phyloP scores from a whole-genome alignment of 306 rosid species.

The Urtica urens region DNA sequence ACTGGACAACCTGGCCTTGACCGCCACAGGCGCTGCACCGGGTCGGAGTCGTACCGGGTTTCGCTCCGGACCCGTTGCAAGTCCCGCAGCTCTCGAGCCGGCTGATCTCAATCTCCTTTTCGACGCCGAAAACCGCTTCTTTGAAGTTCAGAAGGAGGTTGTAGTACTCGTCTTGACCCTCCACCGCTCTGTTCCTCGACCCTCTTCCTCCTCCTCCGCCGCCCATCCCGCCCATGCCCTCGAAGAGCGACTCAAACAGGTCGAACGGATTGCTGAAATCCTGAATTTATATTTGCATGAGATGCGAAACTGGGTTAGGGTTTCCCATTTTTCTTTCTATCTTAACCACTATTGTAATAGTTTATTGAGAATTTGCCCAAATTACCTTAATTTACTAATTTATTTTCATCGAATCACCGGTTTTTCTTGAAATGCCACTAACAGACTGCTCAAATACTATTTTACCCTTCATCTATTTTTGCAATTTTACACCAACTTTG shows the following conservation, averaged over 20 bases:
- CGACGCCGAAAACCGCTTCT: slow-evolving; percentile 94
- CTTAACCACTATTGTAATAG: neutral
- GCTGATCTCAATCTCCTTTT: slow-evolving; percentile 83
- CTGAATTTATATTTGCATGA: slow-evolving; percentile 19
- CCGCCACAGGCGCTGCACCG: slow-evolving; percentile 88
- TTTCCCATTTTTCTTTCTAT: too few species aligned
- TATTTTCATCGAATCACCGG: slow-evolving; percentile 10
- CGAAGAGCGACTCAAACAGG: slow-evolving; percentile 48
- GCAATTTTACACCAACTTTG: too few species aligned
- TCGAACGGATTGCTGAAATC: slow-evolving; percentile 62
- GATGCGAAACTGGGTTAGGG: slow-evolving; percentile 11
- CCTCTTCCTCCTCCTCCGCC: slow-evolving; percentile 43
- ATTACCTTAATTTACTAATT: too few species aligned
- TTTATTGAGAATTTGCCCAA: slow-evolving; percentile 1
- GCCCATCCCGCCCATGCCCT: slow-evolving; percentile 45
- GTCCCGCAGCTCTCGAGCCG: slow-evolving; percentile 84
- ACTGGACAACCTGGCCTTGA: slow-evolving; percentile 85
- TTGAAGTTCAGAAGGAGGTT: slow-evolving; percentile 74
- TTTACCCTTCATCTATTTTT: too few species aligned
- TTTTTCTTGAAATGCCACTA: too few species aligned
- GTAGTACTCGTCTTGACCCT: slow-evolving; percentile 62
- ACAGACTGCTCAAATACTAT: too few species aligned
- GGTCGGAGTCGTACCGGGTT: slow-evolving; percentile 83
- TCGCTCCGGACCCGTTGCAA: slow-evolving; percentile 89
- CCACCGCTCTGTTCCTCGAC: slow-evolving; percentile 48